phyloP scores from a whole-genome alignment of 805 yeast genomes.

The Yamadazyma takamatsuzukensis region DNA sequence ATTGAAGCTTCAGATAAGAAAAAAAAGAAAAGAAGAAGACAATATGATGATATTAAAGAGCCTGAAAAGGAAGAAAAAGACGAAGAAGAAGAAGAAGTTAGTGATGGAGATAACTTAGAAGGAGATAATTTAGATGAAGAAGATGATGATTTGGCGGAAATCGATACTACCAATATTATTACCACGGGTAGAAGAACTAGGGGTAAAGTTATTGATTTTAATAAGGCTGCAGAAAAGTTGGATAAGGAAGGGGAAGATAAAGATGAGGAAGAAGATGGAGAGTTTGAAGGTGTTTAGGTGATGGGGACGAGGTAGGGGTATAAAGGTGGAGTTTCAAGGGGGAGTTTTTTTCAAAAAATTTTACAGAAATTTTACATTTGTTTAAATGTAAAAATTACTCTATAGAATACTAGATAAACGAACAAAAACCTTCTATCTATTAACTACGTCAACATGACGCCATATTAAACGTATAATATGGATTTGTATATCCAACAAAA shows the following conservation, averaged over 20 bases:
- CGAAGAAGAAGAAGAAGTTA: constrained; percentile 45
- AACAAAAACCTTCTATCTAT: neutral
- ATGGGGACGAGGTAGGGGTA: constrained; percentile 5
- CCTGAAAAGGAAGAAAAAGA: constrained; percentile 41
- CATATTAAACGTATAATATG: constrained; percentile 33
- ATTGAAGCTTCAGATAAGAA: constrained; percentile 10
- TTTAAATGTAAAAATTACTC: constrained; percentile 1
- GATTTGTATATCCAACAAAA: constrained; percentile 35
- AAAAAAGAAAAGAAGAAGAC: constrained; percentile 55
- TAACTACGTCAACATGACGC: constrained; percentile 22
- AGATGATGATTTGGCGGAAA: constrained; percentile 72
- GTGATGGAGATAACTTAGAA: constrained; percentile 47
- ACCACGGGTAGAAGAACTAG: constrained; percentile 86
- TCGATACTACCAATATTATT: constrained; percentile 79
- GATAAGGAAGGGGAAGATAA: constrained; percentile 44
- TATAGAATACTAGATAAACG: neutral
- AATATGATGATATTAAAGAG: constrained; percentile 50
- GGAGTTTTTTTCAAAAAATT: neutral
- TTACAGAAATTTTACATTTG: neutral
- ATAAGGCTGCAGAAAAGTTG: constrained; percentile 72
- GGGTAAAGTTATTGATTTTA: constrained; percentile 82
- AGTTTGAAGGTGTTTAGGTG: constrained; percentile 12
- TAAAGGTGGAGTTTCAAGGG: too few species aligned
- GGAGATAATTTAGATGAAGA: constrained; percentile 47
- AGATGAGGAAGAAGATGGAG: constrained; percentile 41